A percentile compares a stretch with the other conserved stretches of the same genome.
These are phyloP conservation scores for Graphium sp. DNA, from an alignment of 2,329 filamentous ascomycete species.

Conservation along the genomic window DNA sequence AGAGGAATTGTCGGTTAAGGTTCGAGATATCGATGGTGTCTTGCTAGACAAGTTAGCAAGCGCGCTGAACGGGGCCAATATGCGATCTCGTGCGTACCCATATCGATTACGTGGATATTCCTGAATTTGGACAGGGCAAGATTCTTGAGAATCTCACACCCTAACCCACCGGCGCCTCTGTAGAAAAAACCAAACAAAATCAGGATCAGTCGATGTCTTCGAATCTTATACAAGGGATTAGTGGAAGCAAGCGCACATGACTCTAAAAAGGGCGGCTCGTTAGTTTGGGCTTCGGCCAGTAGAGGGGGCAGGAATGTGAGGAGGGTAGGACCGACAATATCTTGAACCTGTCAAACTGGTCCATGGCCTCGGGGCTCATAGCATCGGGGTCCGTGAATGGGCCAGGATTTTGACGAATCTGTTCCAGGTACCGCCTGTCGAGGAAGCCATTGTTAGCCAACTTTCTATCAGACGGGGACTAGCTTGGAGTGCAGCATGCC, in stretches of 20 bases:
- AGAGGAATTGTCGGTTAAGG: constrained; percentile 92
- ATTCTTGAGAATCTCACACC: constrained; percentile 94
- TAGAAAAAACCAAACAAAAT: no score
- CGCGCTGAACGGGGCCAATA: background rate
- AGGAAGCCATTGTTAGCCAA: background rate
- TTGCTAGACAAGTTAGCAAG: constrained; percentile 14
- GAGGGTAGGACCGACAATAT: constrained; percentile 41
- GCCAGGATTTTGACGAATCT: constrained; percentile 57
- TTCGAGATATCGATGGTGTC: constrained; percentile 99
- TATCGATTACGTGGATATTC: constrained; percentile 96
- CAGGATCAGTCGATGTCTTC: constrained; percentile 6
- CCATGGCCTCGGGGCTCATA: constrained; percentile 31
- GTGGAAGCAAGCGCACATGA: constrained; percentile 23
- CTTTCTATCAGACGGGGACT: no score
- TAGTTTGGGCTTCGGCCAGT: background rate
- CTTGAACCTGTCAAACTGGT: constrained; percentile 51
- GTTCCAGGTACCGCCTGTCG: constrained; percentile 66
- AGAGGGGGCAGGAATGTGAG: background rate
- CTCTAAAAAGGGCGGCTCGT: constrained; percentile 16
- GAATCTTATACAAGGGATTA: constrained; percentile 6
- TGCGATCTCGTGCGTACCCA: constrained; percentile 62
- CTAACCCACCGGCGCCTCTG: constrained; percentile 83
- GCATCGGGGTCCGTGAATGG: constrained; percentile 61
- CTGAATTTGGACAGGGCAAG: constrained; percentile 90
- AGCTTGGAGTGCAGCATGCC: no score